Conservation (phyloP, 2,329 filamentous ascomycete species). For the Epichloe sp. region DNA sequence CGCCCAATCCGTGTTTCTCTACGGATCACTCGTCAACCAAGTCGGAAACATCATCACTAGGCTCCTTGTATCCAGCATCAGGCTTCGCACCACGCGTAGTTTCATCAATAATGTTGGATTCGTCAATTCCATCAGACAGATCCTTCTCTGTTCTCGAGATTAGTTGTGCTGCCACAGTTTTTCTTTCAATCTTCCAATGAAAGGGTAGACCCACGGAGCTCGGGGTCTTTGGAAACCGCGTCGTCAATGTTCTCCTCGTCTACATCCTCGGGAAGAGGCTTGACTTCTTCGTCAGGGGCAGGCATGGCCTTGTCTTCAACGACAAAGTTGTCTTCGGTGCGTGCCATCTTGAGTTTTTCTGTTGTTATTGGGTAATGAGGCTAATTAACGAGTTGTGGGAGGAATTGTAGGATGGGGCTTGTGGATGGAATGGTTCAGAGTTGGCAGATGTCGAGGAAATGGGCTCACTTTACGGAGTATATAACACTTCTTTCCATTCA, state of each 20-base stretch:
- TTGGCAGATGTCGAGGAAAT: no score
- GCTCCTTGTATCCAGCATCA: conserved; percentile 1
- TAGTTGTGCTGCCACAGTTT: neutral
- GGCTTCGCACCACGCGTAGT: conserved; percentile 3
- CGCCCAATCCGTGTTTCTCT: no score
- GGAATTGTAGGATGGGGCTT: no score
- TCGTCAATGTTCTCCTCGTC: conserved; percentile 1
- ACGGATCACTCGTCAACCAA: conserved; percentile 2
- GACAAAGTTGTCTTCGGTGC: conserved; percentile 1
- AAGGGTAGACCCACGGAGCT: neutral
- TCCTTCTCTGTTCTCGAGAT: neutral
- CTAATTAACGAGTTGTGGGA: no score
- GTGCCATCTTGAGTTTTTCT: neutral
- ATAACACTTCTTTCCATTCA: no score
- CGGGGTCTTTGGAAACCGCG: conserved; percentile 1
- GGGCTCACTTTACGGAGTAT: no score
- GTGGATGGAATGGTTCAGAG: no score
- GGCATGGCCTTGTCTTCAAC: neutral
- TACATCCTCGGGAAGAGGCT: conserved; percentile 3
- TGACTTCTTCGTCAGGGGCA: neutral
- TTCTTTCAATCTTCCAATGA: no score
- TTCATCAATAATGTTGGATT: conserved; percentile 4
- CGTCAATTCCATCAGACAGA: conserved; percentile 1
- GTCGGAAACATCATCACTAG: conserved; percentile 2
- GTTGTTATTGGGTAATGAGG: neutral